phyloP scores from a whole-genome alignment of 1,139 yeast species.

The Waltiozyma sp. region DNA sequence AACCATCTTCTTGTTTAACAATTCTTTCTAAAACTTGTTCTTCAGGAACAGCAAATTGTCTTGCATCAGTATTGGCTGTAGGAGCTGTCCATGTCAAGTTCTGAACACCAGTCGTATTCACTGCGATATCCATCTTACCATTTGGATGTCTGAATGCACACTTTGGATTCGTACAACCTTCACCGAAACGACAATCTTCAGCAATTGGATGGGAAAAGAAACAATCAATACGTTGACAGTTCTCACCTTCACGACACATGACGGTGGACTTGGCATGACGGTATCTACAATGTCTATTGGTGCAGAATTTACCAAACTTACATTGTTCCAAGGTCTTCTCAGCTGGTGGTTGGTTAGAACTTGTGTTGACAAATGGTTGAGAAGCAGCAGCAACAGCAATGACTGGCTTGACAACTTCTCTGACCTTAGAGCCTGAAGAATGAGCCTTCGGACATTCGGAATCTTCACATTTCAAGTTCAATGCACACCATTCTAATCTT shows the following conservation, averaged over 20 bases:
- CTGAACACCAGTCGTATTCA: background rate
- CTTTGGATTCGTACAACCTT: constrained; percentile 53
- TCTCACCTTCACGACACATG: constrained; percentile 71
- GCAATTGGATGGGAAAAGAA: constrained; percentile 69
- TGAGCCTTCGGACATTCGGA: constrained; percentile 61
- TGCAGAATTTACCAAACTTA: constrained; percentile 65
- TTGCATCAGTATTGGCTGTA: constrained; percentile 31
- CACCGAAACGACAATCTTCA: constrained; percentile 73
- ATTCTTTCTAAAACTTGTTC: constrained; percentile 68
- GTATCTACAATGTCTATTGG: constrained; percentile 66
- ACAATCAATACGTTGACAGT: constrained; percentile 73
- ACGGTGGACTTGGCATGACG: constrained; percentile 71
- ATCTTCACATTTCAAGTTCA: constrained; percentile 54
- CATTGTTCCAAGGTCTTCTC: constrained; percentile 67
- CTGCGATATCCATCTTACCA: constrained; percentile 32
- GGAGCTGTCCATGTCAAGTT: constrained; percentile 15
- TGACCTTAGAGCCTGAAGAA: constrained; percentile 48
- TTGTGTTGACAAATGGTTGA: constrained; percentile 6
- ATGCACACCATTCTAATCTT: constrained; percentile 66
- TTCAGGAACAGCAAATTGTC: constrained; percentile 72
- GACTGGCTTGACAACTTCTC: constrained; percentile 18
- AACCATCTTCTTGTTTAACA: constrained; percentile 29
- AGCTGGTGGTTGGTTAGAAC: background rate
- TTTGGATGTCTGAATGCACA: constrained; percentile 77
- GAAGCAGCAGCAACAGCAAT: constrained; percentile 17